Base-by-base conservation (phyloP, 2,329 filamentous ascomycete genomes). In the Fusarium brachygibbosum region DNA sequence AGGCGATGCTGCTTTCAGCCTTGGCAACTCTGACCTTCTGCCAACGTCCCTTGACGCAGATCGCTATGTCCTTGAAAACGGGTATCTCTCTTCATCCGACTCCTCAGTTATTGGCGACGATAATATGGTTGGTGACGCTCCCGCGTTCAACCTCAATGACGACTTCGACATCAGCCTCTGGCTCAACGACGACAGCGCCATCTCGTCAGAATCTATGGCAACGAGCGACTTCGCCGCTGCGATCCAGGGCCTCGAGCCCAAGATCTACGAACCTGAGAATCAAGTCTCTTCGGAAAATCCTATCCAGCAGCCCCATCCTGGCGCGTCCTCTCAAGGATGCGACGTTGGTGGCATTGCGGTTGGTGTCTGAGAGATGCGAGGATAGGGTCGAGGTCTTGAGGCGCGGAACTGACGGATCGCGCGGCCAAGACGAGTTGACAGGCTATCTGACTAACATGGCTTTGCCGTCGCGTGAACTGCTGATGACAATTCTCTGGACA, bases 51-150 rank as follows among this genome's bases (percentile, higher is more conserved):
- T 81, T 93, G 85, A 89, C 80, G 79, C 88, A 89, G 87, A 93
- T 93, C 82, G 87, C 89, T 87, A 87, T 85, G 83, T 92, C 90
- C 82, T 90, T 91, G 89, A 93, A 86, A 87, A 87, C 85, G 87
- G 87, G 86, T 85, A 93, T 87, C 85, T 90, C 87, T 85, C 91
- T 93, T 87, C 89, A 82, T 84, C 90, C 91, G 82, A 88, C 84
- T 83, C 86, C 82, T 82, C 85, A 84, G 80, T 83, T 88, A 81
- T 85, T 89, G 86, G 88, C 82, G 84, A 87, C 86, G 83, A 89
- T 90, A 83, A 87, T 90, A 59, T 90, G 86, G 86, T 77, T 89
- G 81, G 84, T 87, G 82, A 90, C 87, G 76, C 82, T 82, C 63
- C 82, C 82, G 70, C 83, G 80, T 74, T 81, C 80, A 82, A 82